These are phyloP conservation scores for Adansonia digitata DNA, from an alignment of 345 rosid genomes.

Conservation along the genomic window DNA sequence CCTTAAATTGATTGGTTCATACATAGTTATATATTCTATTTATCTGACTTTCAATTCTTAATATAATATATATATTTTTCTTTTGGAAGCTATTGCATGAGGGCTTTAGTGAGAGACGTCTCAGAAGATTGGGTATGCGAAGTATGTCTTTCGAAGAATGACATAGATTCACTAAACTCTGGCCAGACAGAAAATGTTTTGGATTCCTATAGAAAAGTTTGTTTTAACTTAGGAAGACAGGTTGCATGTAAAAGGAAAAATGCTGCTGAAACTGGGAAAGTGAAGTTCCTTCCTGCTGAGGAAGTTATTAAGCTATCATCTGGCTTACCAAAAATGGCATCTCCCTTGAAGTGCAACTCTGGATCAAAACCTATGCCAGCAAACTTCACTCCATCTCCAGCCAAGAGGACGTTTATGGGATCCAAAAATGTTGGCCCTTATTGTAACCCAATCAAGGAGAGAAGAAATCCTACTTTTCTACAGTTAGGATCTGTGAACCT, in stretches of 20 bases:
- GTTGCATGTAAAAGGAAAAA: slow-evolving; percentile 27
- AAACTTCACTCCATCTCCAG: background rate
- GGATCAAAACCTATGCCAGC: slow-evolving; percentile 5
- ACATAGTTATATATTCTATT: background rate
- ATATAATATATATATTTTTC: background rate
- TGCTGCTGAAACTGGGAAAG: slow-evolving; percentile 31
- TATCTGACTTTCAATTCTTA: slow-evolving; percentile 7
- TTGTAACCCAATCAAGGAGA: slow-evolving; percentile 15
- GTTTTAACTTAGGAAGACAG: slow-evolving; percentile 19
- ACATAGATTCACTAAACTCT: slow-evolving; percentile 17
- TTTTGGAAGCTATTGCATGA: slow-evolving; percentile 48
- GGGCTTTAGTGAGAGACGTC: background rate
- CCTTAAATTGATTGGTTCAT: background rate
- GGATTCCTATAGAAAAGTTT: slow-evolving; percentile 6
- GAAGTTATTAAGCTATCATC: slow-evolving; percentile 39
- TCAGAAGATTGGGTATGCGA: slow-evolving; percentile 41
- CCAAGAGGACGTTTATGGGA: slow-evolving; percentile 11
- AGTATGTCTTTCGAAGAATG: slow-evolving; percentile 15
- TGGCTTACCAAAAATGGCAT: slow-evolving; percentile 11
- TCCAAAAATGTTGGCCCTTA: slow-evolving; percentile 11
- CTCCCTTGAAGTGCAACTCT: background rate
- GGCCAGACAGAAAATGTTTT: slow-evolving; percentile 14
- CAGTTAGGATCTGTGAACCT: slow-evolving; percentile 14
- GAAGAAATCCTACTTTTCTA: slow-evolving; percentile 10
- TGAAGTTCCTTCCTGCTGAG: slow-evolving; percentile 34